Evolutionary conservation across 148 eudicot genomes (phyloP).

Genomic region (Pouteria glomerata): DNA sequence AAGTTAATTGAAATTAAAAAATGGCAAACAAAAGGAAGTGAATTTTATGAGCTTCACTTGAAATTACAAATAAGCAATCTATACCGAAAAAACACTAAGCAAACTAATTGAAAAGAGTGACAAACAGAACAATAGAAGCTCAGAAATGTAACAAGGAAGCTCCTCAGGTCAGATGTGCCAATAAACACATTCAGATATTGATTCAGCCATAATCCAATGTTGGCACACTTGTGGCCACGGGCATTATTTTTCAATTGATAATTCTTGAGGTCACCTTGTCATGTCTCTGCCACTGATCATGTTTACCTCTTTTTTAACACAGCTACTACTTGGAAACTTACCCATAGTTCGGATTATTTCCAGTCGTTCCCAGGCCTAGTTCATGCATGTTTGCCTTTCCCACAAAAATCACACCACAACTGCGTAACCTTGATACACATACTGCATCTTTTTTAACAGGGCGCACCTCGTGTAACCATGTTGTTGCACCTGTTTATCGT

Average conservation of each 20-base stretch:
- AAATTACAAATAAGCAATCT: too few relatives aligned
- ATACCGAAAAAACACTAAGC: too few relatives aligned
- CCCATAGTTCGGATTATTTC: slow-evolving; percentile 93
- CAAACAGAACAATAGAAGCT: neutral
- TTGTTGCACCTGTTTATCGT: slow-evolving; percentile 65
- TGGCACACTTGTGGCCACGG: neutral
- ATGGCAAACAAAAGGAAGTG: neutral
- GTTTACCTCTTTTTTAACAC: neutral
- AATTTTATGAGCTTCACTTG: too few relatives aligned
- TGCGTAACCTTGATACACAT: slow-evolving; percentile 76
- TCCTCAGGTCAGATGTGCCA: neutral
- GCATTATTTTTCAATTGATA: slow-evolving; percentile 1
- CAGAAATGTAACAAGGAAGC: neutral
- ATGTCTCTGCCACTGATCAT: neutral
- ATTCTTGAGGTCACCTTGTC: neutral
- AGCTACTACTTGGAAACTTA: slow-evolving; percentile 25
- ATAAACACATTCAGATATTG: neutral
- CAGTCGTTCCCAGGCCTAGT: slow-evolving; percentile 86
- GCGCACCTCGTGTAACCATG: slow-evolving; percentile 86
- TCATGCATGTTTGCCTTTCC: slow-evolving; percentile 99
- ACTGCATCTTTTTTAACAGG: slow-evolving; percentile 72
- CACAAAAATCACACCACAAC: slow-evolving; percentile 82
- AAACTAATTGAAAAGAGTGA: neutral
- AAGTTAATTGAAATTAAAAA: neutral
- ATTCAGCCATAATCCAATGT: neutral